Base-by-base conservation (phyloP, 1,284 basidiomycete species). In the Heterobasidion parviporum region DNA sequence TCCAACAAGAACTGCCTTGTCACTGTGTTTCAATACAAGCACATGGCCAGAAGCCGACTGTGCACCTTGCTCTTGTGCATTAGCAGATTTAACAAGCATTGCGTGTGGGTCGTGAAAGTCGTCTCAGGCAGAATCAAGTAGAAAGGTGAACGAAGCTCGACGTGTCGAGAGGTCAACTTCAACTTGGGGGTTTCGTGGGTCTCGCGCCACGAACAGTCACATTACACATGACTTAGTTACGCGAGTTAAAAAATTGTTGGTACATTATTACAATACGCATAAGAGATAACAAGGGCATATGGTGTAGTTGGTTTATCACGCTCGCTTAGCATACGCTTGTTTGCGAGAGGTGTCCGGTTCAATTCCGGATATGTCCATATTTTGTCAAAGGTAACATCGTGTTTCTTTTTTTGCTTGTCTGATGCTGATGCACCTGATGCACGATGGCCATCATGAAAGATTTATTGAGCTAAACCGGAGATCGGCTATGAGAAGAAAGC, bases 1-100 rank as follows among this genome's bases (percentile, higher is more conserved):
- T 38, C 51, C 56, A 43, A 61, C 56, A 41, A 61, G 60, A 3
- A 61, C 50, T 6, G 26, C 48, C 46, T 51, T 53, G 15, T 38
- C 20, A 18, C 47, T 55, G 18, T 55, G 12, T 20, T 52, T 54
- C 26, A 61, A 32, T 26, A 61, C 35, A 6, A 61, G 15, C n/a
- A 50, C 48, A 16, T 55, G 46, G 16, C 52, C 52, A 15, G 46
- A 48, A 41, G n/a, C 38, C 12, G 26, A 26, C 26, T 26, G 26
- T 26, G 38, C 7, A 41, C 5, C 7, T n/a, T 41, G 38, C 12
- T n/a, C 6, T 10, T 6, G 38, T 41, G 10, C 12, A 41, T 10
- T 1, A n/a, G 7, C 38, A 4, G 38, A 41, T 41, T 5, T 41
- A 41, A 41, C 38, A 41, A 41, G 38, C 38, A 41, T 41, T 41